These are phyloP conservation scores for Petrea volubilis DNA, from an alignment of 257 asterid species.

Conservation along the genomic window DNA sequence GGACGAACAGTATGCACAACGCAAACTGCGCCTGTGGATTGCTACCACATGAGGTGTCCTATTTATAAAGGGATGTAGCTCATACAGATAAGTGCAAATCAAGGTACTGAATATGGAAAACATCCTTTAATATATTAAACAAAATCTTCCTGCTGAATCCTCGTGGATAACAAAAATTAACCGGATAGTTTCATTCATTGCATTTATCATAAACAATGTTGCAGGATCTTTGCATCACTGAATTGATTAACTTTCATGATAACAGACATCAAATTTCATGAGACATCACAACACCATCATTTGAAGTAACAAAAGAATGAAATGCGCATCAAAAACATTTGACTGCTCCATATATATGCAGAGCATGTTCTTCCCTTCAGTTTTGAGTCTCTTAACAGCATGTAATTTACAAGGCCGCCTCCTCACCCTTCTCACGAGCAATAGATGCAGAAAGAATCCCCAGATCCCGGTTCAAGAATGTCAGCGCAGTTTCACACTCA, in stretches of 20 bases:
- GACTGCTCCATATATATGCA: neutral
- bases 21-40: too few species aligned
- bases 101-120: neutral
- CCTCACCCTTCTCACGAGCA: slow-evolving; percentile 81
- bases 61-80: too few species aligned
- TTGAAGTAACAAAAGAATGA: slow-evolving; percentile 25
- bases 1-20: too few species aligned
- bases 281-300: slow-evolving; percentile 21
- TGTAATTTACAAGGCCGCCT: slow-evolving; percentile 34
- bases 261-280: neutral
- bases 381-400: neutral
- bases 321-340: neutral
- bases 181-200: slow-evolving; percentile 22
- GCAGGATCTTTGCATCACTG: slow-evolving; percentile 5
- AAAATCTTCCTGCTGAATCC: slow-evolving; percentile 2
- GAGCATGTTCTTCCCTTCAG: neutral
- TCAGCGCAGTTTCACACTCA: slow-evolving; percentile 84
- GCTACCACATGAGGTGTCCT: neutral
- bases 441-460: slow-evolving; percentile 92
- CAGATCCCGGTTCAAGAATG: slow-evolving; percentile 84
- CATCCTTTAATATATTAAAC: neutral
- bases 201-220: slow-evolving; percentile 10
- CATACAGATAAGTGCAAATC: neutral
- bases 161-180: slow-evolving; percentile 19
- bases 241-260: slow-evolving; percentile 6